These are phyloP conservation scores for Pythium aquatile DNA, from an alignment of 352 stramenopile species.

Conservation along the genomic window DNA sequence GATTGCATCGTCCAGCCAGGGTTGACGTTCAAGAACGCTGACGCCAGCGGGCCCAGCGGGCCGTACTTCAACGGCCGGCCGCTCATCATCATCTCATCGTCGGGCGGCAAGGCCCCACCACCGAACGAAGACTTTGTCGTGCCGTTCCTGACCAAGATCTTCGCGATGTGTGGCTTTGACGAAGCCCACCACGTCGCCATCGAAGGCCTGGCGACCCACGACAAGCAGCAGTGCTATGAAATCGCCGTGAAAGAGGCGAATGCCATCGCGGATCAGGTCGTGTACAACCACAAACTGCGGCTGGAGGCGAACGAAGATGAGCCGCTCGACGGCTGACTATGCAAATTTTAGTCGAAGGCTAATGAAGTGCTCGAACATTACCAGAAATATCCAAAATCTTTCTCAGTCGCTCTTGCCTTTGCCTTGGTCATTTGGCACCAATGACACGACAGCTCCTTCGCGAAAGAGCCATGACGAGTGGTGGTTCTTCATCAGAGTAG, in stretches of 20 bases:
- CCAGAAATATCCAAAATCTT: background rate
- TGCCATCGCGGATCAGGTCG: slow-evolving; percentile 53
- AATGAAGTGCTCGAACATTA: background rate
- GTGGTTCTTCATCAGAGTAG: slow-evolving; percentile 70
- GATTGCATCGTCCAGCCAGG: slow-evolving; percentile 75
- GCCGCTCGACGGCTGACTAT: background rate
- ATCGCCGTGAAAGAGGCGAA: slow-evolving; percentile 58
- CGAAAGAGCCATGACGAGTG: slow-evolving; percentile 58
- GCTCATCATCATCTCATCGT: slow-evolving; percentile 76
- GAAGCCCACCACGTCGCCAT: slow-evolving; percentile 66
- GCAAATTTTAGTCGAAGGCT: background rate
- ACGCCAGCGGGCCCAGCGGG: slow-evolving; percentile 51
- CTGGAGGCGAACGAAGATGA: slow-evolving; percentile 39
- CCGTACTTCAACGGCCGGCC: slow-evolving; percentile 58
- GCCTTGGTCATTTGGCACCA: background rate
- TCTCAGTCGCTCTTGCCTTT: slow-evolving; percentile 17
- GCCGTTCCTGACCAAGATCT: slow-evolving; percentile 71
- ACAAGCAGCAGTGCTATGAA: slow-evolving; percentile 65
- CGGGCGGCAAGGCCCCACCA: slow-evolving; percentile 57
- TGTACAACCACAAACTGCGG: slow-evolving; percentile 52
- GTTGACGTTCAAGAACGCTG: slow-evolving; percentile 67
- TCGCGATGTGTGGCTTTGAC: slow-evolving; percentile 74
- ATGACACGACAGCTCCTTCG: slow-evolving; percentile 34
- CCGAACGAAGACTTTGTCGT: slow-evolving; percentile 65
- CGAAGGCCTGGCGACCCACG: slow-evolving; percentile 51